Evolutionary conservation across 2,329 filamentous ascomycete species (phyloP).

Genomic region (Fusarium nelsonii): DNA sequence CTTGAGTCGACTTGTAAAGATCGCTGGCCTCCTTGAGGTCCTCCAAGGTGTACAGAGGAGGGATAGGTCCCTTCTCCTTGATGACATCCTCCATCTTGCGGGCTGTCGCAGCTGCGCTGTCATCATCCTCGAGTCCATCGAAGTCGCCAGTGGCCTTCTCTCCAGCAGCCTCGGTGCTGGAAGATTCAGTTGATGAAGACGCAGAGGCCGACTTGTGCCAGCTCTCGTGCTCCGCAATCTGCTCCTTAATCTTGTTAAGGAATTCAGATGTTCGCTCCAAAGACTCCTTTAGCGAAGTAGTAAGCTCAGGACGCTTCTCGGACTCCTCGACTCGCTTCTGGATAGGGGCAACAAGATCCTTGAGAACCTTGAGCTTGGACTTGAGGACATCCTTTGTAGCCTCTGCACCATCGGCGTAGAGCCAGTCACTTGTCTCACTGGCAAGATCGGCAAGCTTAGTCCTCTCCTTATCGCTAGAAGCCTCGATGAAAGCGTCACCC

Average conservation of each 20-base stretch:
- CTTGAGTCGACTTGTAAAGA: conserved; percentile 70
- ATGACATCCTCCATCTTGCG: conserved; percentile 59
- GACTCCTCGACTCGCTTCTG: conserved; percentile 80
- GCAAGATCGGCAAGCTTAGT: conserved; percentile 75
- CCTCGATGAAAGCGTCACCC: conserved; percentile 77
- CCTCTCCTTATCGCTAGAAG: conserved; percentile 77
- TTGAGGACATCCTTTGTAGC: conserved; percentile 81
- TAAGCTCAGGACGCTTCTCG: conserved; percentile 74
- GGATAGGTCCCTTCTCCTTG: conserved; percentile 64
- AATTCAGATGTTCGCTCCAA: conserved; percentile 79
- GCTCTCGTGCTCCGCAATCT: conserved; percentile 76
- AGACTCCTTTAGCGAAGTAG: conserved; percentile 76
- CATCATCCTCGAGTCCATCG: conserved; percentile 83
- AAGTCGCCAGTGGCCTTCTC: conserved; percentile 68
- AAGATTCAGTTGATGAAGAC: conserved; percentile 55
- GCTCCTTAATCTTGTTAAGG: conserved; percentile 74
- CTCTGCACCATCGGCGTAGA: conserved; percentile 85
- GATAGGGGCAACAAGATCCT: conserved; percentile 82
- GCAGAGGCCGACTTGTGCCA: conserved; percentile 67
- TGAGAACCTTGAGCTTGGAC: conserved; percentile 80
- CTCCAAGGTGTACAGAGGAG: conserved; percentile 77
- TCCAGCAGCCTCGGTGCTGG: conserved; percentile 59
- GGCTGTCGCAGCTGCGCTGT: conserved; percentile 55
- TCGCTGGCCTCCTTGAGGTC: conserved; percentile 77
- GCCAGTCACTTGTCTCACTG: conserved; percentile 83